Evolutionary conservation across 2,329 filamentous ascomycete species (phyloP).

Genomic region (Emericellopsis cladophorae): DNA sequence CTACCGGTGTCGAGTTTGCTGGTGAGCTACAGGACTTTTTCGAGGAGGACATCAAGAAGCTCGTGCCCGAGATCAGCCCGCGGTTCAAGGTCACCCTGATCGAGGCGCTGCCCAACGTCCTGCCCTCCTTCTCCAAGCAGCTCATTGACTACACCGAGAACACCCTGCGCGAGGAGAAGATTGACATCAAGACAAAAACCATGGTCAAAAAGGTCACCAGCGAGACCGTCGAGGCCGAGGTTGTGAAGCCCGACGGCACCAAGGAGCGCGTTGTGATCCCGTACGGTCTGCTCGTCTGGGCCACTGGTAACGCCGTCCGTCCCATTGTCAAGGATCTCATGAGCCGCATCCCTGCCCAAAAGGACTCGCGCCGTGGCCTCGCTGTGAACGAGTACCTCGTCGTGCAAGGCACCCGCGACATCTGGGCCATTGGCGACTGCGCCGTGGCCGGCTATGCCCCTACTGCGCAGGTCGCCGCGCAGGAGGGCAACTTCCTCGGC

Average conservation of each 20-base stretch:
- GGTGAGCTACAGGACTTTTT: constrained; percentile 99
- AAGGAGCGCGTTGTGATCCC: constrained; percentile 75
- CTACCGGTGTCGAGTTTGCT: constrained; percentile 95
- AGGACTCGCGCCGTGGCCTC: constrained; percentile 85
- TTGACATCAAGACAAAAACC: constrained; percentile 94
- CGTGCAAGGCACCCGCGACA: constrained; percentile 90
- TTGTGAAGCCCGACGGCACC: constrained; percentile 67
- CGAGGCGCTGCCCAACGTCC: constrained; percentile 89
- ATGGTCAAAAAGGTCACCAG: constrained; percentile 97
- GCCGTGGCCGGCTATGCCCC: constrained; percentile 95
- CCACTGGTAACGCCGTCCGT: constrained; percentile 89
- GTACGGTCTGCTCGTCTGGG: constrained; percentile 95
- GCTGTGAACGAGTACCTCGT: constrained; percentile 98
- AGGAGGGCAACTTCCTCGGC: constrained; percentile 91
- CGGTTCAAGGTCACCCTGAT: constrained; percentile 97
- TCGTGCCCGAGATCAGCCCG: constrained; percentile 87
- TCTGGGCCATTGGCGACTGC: constrained; percentile 97
- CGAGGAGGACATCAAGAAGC: constrained; percentile 94
- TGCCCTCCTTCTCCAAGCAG: constrained; percentile 98
- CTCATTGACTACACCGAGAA: constrained; percentile 99
- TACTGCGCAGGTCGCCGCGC: constrained; percentile 89
- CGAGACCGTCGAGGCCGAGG: constrained; percentile 84
- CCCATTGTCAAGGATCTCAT: constrained; percentile 86
- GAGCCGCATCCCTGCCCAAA: constrained; percentile 82
- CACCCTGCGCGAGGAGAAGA: constrained; percentile 97